Conservation (phyloP, 2,329 filamentous ascomycete species). For the Sclerotinia trifoliorum region DNA sequence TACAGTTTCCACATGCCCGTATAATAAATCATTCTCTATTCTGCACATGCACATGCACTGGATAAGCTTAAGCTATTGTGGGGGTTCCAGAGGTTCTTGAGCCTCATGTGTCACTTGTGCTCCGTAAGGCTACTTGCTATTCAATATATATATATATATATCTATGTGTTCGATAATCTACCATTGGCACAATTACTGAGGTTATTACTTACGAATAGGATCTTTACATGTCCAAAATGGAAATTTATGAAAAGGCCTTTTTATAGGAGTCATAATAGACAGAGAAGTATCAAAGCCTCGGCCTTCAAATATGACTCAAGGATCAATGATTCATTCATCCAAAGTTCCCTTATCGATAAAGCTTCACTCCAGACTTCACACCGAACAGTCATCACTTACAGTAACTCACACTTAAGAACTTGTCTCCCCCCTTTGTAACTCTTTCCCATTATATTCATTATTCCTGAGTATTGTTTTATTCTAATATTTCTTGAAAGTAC, state of each 20-base stretch:
- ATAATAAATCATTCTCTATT: neutral
- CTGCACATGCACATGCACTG: neutral
- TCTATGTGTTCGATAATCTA: neutral
- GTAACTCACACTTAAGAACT: neutral
- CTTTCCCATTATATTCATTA: neutral
- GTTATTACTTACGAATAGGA: too few species aligned
- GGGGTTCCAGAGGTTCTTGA: neutral
- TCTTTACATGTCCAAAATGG: neutral
- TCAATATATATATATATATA: neutral
- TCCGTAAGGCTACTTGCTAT: neutral
- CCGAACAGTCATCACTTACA: constrained; percentile 27
- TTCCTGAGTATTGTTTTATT: neutral
- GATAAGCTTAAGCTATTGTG: neutral
- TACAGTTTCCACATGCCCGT: too few species aligned
- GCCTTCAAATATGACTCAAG: constrained; percentile 26
- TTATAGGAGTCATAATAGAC: neutral
- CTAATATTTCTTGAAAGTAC: neutral
- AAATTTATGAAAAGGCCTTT: neutral
- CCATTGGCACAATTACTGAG: neutral
- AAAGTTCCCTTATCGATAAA: constrained; percentile 38
- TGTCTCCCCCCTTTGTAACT: neutral
- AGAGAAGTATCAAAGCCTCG: neutral
- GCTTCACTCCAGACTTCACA: constrained; percentile 28
- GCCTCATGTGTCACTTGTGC: constrained; percentile 4
- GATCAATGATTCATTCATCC: constrained; percentile 30